Conservation (phyloP, 1,139 yeast species). For the Protomyces gravidus region DNA sequence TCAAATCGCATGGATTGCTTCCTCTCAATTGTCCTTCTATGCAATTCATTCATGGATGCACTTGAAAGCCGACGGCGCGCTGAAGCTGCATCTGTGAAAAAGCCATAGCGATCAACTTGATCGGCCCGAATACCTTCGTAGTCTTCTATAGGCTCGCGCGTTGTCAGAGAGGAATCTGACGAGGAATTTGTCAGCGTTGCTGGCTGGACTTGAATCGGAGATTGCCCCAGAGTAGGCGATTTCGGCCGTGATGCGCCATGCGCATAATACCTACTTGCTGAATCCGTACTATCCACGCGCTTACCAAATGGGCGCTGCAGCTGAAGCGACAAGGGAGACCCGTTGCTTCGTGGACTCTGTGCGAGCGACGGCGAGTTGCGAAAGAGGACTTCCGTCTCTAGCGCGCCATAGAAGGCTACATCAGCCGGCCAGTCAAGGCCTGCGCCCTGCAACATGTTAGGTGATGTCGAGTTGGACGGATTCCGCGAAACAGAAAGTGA, state of each 20-base stretch:
- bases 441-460: background rate
- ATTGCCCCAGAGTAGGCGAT: background rate
- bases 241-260: background rate
- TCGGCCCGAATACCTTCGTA: slow-evolving; percentile 9
- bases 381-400: background rate
- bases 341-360: background rate
- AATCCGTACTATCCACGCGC: background rate
- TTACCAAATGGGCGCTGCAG: background rate
- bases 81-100: background rate
- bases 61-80: slow-evolving; percentile 9
- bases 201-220: background rate
- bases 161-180: background rate
- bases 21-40: background rate
- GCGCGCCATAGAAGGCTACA: background rate
- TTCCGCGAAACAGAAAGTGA: background rate
- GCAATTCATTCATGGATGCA: background rate
- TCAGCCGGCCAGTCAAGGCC: background rate
- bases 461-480: background rate
- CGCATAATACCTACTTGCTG: background rate
- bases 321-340: background rate
- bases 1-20: background rate
- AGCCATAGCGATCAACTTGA: slow-evolving; percentile 22
- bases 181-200: background rate
- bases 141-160: slow-evolving; percentile 10
- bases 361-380: background rate